Percentiles rank a stretch among this genome's conserved stretches.
These are phyloP conservation scores for Tolypocladium album DNA, from an alignment of 2,329 filamentous ascomycete genomes.

Conservation along the genomic window DNA sequence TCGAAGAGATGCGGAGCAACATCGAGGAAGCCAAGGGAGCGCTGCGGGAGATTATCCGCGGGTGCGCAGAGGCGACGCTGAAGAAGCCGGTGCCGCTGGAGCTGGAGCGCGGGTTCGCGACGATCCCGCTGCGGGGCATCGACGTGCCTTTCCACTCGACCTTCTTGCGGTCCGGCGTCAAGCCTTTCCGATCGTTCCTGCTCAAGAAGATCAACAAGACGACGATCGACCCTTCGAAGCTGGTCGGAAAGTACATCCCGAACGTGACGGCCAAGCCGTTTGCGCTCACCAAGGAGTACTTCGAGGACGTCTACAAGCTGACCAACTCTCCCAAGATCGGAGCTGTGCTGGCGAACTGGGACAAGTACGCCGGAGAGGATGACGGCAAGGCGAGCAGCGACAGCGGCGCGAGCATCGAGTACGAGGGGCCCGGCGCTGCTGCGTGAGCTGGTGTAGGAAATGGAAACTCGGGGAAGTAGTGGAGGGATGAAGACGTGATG, in stretches of 20 bases:
- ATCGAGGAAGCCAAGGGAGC: constrained; percentile 88
- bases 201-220: constrained; percentile 99
- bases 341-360: constrained; percentile 77
- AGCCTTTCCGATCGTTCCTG: constrained; percentile 96
- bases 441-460: constrained; percentile 17
- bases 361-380: constrained; percentile 53
- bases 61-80: constrained; percentile 76
- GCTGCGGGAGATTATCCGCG: constrained; percentile 81
- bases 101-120: constrained; percentile 90
- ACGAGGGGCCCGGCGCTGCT: constrained; percentile 30
- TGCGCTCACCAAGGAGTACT: constrained; percentile 95
- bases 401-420: constrained; percentile 27
- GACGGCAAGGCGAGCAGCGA: constrained; percentile 24
- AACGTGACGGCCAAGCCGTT: constrained; percentile 97
- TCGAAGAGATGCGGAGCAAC: constrained; percentile 81
- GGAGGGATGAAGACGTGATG: neutral
- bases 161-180: constrained; percentile 94
- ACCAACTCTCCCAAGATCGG: constrained; percentile 77
- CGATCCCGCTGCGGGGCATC: constrained; percentile 92
- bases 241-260: constrained; percentile 97
- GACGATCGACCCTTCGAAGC: constrained; percentile 90
- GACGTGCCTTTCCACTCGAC: constrained; percentile 99
- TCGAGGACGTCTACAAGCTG: constrained; percentile 93
- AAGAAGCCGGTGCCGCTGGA: constrained; percentile 81
- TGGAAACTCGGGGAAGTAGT: neutral